phyloP scores from a whole-genome alignment of 768 basidiomycete species.

The Chiua virens region DNA sequence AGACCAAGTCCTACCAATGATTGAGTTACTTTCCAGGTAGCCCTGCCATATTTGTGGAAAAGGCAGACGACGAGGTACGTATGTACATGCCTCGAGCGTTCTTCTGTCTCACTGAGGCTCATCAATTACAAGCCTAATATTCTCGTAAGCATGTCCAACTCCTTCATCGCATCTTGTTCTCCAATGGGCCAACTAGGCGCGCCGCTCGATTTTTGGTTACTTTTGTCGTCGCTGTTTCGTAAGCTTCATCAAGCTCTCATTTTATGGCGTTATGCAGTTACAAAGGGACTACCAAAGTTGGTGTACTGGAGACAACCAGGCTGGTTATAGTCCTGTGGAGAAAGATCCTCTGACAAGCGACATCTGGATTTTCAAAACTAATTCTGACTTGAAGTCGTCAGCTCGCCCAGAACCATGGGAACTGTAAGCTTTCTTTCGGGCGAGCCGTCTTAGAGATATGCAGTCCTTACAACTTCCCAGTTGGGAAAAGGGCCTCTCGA shows the following conservation, averaged over 20 bases:
- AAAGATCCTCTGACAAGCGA: conserved; percentile 56
- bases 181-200: conserved; percentile 42
- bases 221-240: conserved; percentile 78
- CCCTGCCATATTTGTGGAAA: conserved; percentile 58
- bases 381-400: conserved; percentile 63
- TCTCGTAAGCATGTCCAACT: conserved; percentile 18
- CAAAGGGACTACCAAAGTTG: conserved; percentile 67
- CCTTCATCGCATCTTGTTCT: conserved; percentile 7
- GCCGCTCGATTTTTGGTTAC: conserved; percentile 78
- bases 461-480: conserved; percentile 35
- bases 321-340: conserved; percentile 48
- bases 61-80: conserved; percentile 57
- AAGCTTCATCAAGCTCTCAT: conserved; percentile 75
- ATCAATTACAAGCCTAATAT: conserved; percentile 22
- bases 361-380: conserved; percentile 57
- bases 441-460: neutral
- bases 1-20: neutral
- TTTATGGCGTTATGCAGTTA: conserved; percentile 65
- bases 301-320: conserved; percentile 48
- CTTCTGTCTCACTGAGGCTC: conserved; percentile 7
- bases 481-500: conserved; percentile 62
- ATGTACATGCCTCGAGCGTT: conserved; percentile 7
- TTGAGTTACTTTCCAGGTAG: conserved; percentile 40
- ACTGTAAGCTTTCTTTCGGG: conserved; percentile 41
- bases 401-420: conserved; percentile 62